phyloP scores from a whole-genome alignment of 371 early-diverging fungal species.

The Dinochytrium kinnereticum region DNA sequence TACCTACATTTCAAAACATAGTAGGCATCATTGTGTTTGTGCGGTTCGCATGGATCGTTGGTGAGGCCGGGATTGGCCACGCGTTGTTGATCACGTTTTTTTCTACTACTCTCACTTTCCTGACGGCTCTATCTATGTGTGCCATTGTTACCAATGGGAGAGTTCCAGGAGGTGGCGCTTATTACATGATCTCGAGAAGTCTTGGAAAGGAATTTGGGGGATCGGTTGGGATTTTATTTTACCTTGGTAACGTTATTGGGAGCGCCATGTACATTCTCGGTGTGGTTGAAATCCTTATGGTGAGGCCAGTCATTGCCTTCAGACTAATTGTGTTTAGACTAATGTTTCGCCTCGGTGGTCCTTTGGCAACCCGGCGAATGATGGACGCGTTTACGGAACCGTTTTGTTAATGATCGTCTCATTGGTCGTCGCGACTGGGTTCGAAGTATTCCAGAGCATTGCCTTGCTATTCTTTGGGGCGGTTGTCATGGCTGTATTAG shows the following conservation, averaged over 20 bases:
- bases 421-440: constrained; percentile 15
- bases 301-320: not conserved
- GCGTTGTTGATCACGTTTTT: constrained; percentile 37
- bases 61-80: constrained; percentile 39
- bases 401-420: constrained; percentile 17
- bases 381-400: constrained; percentile 27
- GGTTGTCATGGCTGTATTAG: constrained; percentile 11
- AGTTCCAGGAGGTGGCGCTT: constrained; percentile 64
- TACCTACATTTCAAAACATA: constrained; percentile 32
- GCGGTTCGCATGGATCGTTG: constrained; percentile 46
- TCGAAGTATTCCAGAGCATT: not conserved
- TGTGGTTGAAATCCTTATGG: constrained; percentile 24
- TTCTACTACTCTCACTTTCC: constrained; percentile 51
- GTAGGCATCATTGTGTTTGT: constrained; percentile 41
- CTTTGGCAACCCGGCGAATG: constrained; percentile 14
- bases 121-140: constrained; percentile 71
- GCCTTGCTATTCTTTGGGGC: constrained; percentile 14
- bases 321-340: not conserved
- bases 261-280: constrained; percentile 54
- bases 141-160: constrained; percentile 76
- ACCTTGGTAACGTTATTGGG: constrained; percentile 62
- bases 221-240: constrained; percentile 71
- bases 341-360: constrained; percentile 24
- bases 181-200: constrained; percentile 72
- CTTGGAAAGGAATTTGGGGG: constrained; percentile 82